A percentile compares a stretch with the other conserved stretches of the same genome.
phyloP scores from a whole-genome alignment of 164 flowering plant species.

The Nelumbo lutea region DNA sequence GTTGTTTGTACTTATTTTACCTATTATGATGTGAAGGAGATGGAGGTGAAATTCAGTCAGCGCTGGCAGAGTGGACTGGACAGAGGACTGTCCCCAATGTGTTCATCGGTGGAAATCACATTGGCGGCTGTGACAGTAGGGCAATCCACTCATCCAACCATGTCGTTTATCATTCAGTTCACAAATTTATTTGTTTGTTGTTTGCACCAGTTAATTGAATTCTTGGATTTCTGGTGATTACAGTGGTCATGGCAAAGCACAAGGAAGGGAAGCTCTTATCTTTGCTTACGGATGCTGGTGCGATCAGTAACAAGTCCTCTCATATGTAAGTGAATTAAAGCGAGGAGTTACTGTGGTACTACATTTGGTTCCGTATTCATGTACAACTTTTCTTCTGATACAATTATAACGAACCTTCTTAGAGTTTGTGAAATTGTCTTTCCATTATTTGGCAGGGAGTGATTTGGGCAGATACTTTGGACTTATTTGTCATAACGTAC shows the following conservation, averaged over 20 bases:
- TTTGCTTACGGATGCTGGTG: slow-evolving; percentile 44
- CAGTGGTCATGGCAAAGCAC: slow-evolving; percentile 38
- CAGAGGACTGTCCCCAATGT: slow-evolving; percentile 77
- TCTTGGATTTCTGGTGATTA: slow-evolving; percentile 10
- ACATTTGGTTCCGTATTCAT: no score
- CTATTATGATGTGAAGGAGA: slow-evolving; percentile 37
- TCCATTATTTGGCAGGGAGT: no score
- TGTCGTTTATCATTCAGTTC: background rate
- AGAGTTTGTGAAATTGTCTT: no score
- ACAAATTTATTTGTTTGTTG: no score
- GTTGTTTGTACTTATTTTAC: background rate
- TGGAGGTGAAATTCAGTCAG: slow-evolving; percentile 58
- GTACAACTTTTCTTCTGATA: no score
- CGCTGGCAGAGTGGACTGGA: slow-evolving; percentile 55
- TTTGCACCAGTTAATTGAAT: background rate
- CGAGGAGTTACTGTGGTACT: no score
- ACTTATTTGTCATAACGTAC: no score
- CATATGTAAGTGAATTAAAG: background rate
- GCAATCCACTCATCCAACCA: background rate
- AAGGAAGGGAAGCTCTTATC: slow-evolving; percentile 39
- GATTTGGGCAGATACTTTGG: no score
- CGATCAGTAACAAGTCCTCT: slow-evolving; percentile 15
- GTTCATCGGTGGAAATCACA: slow-evolving; percentile 69
- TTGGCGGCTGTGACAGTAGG: slow-evolving; percentile 80
- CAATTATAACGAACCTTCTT: no score